Evolutionary conservation across 768 basidiomycete genomes (phyloP).

Genomic region (Cystofilobasidium macerans): DNA sequence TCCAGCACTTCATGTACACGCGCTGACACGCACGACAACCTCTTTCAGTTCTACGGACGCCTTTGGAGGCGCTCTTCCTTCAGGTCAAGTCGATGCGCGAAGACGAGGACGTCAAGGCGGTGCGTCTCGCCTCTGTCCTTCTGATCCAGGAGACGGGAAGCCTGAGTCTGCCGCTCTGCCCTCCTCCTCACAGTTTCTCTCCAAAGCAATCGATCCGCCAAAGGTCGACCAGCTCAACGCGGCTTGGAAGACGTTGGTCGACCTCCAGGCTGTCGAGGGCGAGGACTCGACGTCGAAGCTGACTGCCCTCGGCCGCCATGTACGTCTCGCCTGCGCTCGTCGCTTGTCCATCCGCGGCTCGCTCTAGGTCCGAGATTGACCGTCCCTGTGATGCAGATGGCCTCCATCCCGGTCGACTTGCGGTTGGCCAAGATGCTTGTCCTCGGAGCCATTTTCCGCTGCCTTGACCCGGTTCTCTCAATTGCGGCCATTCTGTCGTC

Average conservation of each 20-base stretch:
- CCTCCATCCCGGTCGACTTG: slow-evolving; percentile 52
- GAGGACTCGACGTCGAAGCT: slow-evolving; percentile 43
- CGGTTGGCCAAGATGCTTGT: slow-evolving; percentile 87
- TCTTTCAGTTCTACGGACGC: slow-evolving; percentile 53
- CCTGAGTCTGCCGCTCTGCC: too few relatives aligned
- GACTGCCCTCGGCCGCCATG: slow-evolving; percentile 71
- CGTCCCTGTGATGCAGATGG: neutral
- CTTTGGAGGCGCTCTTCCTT: slow-evolving; percentile 69
- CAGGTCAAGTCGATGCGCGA: slow-evolving; percentile 70
- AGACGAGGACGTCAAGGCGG: slow-evolving; percentile 64
- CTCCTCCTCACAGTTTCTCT: slow-evolving; percentile 51
- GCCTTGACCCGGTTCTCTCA: slow-evolving; percentile 59
- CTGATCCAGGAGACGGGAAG: neutral
- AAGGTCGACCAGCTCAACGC: slow-evolving; percentile 60
- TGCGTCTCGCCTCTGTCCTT: neutral
- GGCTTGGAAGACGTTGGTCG: slow-evolving; percentile 60
- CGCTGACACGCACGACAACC: neutral
- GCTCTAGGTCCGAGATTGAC: slow-evolving; percentile 6
- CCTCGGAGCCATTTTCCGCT: slow-evolving; percentile 68
- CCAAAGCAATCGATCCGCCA: slow-evolving; percentile 74
- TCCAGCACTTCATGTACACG: neutral
- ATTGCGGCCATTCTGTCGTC: slow-evolving; percentile 73
- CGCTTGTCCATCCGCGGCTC: slow-evolving; percentile 32
- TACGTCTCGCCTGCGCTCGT: slow-evolving; percentile 40
- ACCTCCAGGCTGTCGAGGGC: slow-evolving; percentile 65